Evolutionary conservation across 2,329 filamentous ascomycete genomes (phyloP).

Genomic region (Fusarium sp.): DNA sequence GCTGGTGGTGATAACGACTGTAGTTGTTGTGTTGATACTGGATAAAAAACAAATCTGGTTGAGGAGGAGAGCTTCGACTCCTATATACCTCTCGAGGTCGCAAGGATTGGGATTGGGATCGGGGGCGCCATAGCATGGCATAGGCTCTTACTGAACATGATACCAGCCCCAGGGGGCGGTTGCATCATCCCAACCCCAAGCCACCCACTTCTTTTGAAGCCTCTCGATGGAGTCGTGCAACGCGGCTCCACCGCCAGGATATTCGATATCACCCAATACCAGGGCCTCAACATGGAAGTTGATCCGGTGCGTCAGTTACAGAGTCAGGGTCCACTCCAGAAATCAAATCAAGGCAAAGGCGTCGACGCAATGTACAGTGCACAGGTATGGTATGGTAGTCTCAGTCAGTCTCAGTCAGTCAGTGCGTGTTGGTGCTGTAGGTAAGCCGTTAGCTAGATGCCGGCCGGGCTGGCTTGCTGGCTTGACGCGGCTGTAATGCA

Average conservation of each 20-base stretch:
- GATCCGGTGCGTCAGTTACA: constrained; percentile 41
- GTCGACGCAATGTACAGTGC: constrained; percentile 36
- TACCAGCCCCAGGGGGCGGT: constrained; percentile 43
- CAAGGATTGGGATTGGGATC: constrained; percentile 33
- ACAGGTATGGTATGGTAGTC: neutral
- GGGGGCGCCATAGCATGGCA: no score
- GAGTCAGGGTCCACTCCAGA: constrained; percentile 23
- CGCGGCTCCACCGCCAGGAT: constrained; percentile 32
- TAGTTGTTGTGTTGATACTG: constrained; percentile 28
- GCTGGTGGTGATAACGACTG: constrained; percentile 38
- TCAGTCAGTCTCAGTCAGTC: no score
- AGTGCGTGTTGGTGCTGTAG: no score
- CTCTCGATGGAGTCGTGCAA: constrained; percentile 16
- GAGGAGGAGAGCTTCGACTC: constrained; percentile 35
- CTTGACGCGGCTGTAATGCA: constrained; percentile 29
- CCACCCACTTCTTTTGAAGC: constrained; percentile 33
- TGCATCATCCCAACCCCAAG: constrained; percentile 44
- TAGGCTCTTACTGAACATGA: constrained; percentile 14
- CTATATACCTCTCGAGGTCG: constrained; percentile 38
- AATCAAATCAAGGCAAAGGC: constrained; percentile 29
- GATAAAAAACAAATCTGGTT: constrained; percentile 9
- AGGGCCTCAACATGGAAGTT: constrained; percentile 43
- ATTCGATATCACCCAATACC: constrained; percentile 33
- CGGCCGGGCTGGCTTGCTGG: constrained; percentile 1
- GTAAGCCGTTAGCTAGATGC: no score